A percentile compares a stretch with the other conserved stretches of the same genome.
Evolutionary conservation across 2,329 filamentous ascomycete genomes (phyloP).

Genomic region (Basipetospora sp.): DNA sequence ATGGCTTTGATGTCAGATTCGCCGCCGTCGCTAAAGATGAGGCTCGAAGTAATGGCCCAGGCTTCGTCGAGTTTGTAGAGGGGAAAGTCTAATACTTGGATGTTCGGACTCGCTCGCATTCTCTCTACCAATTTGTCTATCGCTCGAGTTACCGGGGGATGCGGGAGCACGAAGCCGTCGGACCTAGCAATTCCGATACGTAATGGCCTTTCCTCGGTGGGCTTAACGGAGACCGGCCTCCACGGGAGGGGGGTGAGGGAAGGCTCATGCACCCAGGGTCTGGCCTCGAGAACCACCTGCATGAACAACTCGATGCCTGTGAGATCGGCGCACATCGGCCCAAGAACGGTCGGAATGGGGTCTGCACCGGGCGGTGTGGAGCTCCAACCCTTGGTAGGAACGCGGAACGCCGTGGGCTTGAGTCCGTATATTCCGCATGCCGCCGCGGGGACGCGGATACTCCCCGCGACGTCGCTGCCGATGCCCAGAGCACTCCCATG

Average conservation of each 20-base stretch:
- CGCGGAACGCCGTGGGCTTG: conserved; percentile 9
- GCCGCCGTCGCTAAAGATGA: conserved; percentile 49
- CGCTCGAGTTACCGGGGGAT: conserved; percentile 43
- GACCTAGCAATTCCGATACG: conserved; percentile 47
- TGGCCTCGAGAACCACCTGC: conserved; percentile 5
- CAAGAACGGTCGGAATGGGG: conserved; percentile 22
- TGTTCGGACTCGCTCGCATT: conserved; percentile 29
- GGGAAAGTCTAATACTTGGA: conserved; percentile 43
- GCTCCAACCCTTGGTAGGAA: conserved; percentile 8
- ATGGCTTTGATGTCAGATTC: conserved; percentile 36
- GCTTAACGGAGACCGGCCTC: conserved; percentile 4
- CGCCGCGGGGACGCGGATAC: conserved; percentile 22
- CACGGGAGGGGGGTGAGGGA: conserved; percentile 12
- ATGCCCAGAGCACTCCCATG: conserved; percentile 26
- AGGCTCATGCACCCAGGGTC: conserved; percentile 14
- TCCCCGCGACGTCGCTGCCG: conserved; percentile 28
- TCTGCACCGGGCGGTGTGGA: conserved; percentile 9
- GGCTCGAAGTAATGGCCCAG: conserved; percentile 25
- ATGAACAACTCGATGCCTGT: conserved; percentile 23
- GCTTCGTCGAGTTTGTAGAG: conserved; percentile 36
- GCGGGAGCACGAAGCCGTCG: conserved; percentile 44
- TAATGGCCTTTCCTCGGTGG: conserved; percentile 25
- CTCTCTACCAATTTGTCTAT: conserved; percentile 38
- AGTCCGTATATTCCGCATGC: conserved; percentile 18
- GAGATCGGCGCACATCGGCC: conserved; percentile 22